Conservation (phyloP, 75 land plant genomes). For the Selaginella moellendorffii region DNA sequence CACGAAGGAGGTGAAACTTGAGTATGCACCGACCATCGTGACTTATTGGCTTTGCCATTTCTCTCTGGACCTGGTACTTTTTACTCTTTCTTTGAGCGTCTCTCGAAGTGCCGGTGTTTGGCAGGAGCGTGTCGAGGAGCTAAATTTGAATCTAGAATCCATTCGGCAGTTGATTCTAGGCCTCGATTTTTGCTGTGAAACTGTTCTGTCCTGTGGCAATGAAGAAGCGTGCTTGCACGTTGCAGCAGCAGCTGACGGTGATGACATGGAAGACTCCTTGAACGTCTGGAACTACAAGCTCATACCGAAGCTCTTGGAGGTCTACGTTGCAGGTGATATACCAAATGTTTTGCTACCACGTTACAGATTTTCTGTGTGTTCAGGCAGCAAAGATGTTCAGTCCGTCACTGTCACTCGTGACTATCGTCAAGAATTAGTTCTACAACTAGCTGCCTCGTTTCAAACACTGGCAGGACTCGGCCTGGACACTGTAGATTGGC, state of each 20-base stretch:
- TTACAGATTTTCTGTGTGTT: too few relatives aligned
- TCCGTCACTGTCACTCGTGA: too few relatives aligned
- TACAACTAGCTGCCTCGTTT: too few relatives aligned
- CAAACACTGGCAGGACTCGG: too few relatives aligned
- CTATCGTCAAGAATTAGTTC: too few relatives aligned
- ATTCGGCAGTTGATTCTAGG: not conserved
- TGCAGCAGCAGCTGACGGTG: not conserved
- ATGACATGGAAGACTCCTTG: not conserved
- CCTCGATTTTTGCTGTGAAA: not conserved
- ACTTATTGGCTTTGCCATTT: not conserved
- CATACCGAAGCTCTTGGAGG: not conserved
- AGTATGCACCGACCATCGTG: not conserved
- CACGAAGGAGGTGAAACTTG: not conserved
- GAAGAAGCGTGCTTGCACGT: not conserved
- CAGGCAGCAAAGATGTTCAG: too few relatives aligned
- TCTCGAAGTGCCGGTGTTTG: too few relatives aligned
- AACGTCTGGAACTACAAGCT: not conserved
- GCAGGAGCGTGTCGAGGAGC: not conserved
- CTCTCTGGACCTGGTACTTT: not conserved
- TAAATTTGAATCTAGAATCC: not conserved
- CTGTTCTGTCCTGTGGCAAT: too few relatives aligned
- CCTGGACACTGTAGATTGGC: constrained; percentile 35
- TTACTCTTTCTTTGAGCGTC: too few relatives aligned
- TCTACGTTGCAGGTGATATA: not conserved
- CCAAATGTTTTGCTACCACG: too few relatives aligned